Conservation (phyloP, 257 asterid species). For the Oldenlandia corymbosa region DNA sequence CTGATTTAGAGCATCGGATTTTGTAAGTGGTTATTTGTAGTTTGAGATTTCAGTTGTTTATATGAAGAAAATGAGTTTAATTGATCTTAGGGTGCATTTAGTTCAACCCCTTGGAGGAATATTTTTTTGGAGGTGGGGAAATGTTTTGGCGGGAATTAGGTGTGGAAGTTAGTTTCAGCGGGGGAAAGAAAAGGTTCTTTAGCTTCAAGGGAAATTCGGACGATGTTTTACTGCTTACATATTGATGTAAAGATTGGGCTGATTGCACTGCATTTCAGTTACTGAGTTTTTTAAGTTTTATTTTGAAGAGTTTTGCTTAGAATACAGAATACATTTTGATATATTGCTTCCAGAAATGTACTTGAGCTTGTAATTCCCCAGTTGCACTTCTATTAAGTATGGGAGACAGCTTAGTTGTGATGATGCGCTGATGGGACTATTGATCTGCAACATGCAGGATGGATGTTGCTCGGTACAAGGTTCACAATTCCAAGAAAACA, state of each 20-base stretch:
- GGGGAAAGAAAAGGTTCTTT: background rate
- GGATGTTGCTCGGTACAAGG: conserved; percentile 96
- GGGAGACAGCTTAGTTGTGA: too few species aligned
- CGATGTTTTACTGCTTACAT: background rate
- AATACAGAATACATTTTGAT: background rate
- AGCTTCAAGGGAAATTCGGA: background rate
- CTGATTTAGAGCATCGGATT: too few species aligned
- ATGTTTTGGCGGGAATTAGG: background rate
- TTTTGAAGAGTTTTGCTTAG: background rate
- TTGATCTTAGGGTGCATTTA: background rate
- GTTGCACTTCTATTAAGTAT: background rate
- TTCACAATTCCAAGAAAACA: conserved; percentile 41
- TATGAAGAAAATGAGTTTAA: too few species aligned
- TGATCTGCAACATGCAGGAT: conserved; percentile 50
- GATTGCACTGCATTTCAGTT: background rate
- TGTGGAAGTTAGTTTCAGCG: background rate
- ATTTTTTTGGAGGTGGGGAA: too few species aligned
- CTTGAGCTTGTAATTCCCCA: background rate
- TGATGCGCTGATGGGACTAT: background rate
- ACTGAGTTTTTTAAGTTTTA: background rate
- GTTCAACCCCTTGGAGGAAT: background rate
- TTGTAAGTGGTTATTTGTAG: too few species aligned
- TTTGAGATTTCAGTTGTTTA: too few species aligned
- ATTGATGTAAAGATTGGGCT: background rate
- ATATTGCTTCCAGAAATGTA: too few species aligned